phyloP scores from a whole-genome alignment of 805 yeast genomes.

The Torulaspora indica region DNA sequence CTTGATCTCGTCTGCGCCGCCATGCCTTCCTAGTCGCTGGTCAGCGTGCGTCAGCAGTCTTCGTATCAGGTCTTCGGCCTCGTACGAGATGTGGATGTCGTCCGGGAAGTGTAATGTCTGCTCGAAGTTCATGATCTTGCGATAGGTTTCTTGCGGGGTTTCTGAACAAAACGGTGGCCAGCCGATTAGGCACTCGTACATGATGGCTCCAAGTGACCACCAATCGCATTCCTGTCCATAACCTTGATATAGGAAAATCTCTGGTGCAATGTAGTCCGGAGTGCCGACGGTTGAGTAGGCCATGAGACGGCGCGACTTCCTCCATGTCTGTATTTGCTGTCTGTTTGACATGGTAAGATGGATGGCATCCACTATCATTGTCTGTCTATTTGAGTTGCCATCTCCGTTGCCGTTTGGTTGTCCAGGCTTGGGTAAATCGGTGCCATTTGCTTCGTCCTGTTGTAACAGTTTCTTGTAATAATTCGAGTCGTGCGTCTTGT shows the following conservation, averaged over 20 bases:
- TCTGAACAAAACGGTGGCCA: conserved; percentile 98
- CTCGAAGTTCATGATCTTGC: conserved; percentile 87
- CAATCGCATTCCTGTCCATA: conserved; percentile 97
- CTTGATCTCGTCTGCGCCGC: conserved; percentile 90
- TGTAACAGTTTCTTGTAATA: conserved; percentile 80
- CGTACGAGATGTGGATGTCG: conserved; percentile 83
- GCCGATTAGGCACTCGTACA: conserved; percentile 93
- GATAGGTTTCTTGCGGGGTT: conserved; percentile 88
- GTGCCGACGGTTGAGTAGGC: conserved; percentile 96
- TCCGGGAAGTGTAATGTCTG: conserved; percentile 86
- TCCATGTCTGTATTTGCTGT: conserved; percentile 95
- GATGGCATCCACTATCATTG: conserved; percentile 89
- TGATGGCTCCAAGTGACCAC: conserved; percentile 96
- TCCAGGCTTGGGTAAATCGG: conserved; percentile 37
- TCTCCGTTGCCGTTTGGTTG: conserved; percentile 25
- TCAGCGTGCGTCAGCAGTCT: conserved; percentile 74
- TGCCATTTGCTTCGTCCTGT: conserved; percentile 43
- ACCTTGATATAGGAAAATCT: conserved; percentile 86
- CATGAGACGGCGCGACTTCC: conserved; percentile 85
- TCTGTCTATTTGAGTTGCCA: conserved; percentile 52
- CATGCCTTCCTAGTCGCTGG: conserved; percentile 74
- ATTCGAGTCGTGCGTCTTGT: conserved; percentile 83
- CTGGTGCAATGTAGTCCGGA: conserved; percentile 95
- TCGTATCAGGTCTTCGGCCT: conserved; percentile 80
- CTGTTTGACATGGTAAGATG: conserved; percentile 92